Percentiles rank a stretch among this genome's conserved stretches.
Evolutionary conservation across 2,329 filamentous ascomycete genomes (phyloP).

Genomic region (Proliferodiscus dingleyae): DNA sequence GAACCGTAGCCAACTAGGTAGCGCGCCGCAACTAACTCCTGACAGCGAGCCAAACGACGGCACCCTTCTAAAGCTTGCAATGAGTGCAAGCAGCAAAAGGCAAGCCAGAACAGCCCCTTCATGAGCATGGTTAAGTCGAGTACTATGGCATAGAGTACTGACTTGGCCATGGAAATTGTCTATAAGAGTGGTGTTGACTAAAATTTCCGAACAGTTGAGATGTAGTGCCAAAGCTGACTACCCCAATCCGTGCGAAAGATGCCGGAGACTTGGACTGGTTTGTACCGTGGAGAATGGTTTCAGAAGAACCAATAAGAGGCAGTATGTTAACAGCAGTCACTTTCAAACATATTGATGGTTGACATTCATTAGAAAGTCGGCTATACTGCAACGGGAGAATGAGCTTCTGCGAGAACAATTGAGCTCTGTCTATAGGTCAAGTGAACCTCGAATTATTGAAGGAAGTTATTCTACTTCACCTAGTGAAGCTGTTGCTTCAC

Average conservation of each 20-base stretch:
- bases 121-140: background rate
- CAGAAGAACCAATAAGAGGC: slow-evolving; percentile 10
- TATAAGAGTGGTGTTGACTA: background rate
- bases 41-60: slow-evolving; percentile 4
- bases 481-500: slow-evolving; percentile 5
- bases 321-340: slow-evolving; percentile 5
- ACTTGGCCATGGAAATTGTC: slow-evolving; percentile 1
- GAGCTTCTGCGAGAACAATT: slow-evolving; percentile 8
- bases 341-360: background rate
- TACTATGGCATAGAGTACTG: background rate
- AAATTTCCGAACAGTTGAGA: slow-evolving; percentile 5
- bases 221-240: slow-evolving; percentile 11
- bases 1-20: background rate
- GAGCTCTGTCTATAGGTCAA: slow-evolving; percentile 2
- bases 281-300: slow-evolving; percentile 13
- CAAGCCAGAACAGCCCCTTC: background rate
- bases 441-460: background rate
- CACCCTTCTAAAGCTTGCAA: slow-evolving; percentile 14
- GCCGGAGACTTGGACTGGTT: slow-evolving; percentile 5
- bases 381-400: slow-evolving; percentile 11
- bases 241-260: slow-evolving; percentile 10
- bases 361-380: slow-evolving; percentile 6
- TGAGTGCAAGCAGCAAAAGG: slow-evolving; percentile 15
- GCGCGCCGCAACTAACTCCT: background rate
- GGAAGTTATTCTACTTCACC: slow-evolving; percentile 6